Evolutionary conservation across 2,329 filamentous ascomycete genomes (phyloP), one percentile per base, ranked within the genome.

Genomic region (Aspergillus sclerotialis): DNA sequence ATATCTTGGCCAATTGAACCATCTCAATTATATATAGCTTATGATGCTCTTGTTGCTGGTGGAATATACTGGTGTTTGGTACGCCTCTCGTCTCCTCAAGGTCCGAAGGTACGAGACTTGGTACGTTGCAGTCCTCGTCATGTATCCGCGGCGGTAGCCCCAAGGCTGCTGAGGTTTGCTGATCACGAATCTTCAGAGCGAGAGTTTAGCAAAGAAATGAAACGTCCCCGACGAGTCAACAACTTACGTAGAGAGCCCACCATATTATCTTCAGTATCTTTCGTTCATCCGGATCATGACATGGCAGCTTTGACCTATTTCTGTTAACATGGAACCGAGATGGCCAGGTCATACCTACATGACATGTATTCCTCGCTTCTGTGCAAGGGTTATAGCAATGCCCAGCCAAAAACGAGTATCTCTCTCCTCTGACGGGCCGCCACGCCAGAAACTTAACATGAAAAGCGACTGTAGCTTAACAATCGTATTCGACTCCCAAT

Each of bases 391-490:
- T 16, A 73, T 72, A 0, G 70, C 71, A 5, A 67, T 65, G 0
- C 67, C 68, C 2, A 73, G 50, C 69, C 69, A 73, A 41, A 70
- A 71, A 16, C 68, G 45, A 9, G 66, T 64, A 46, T 73, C 68
- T 11, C 67, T 60, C n/a, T 70, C 65, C 32, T 69, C 64, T 0
- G 60, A 55, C 0, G 72, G 68, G 0, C 67, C 67, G 6, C 67
- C 69, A 12, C 72, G 58, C 72, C 72, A 76, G 39, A 73, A 76
- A 43, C 72, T 75, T 56, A 76, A 62, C 18, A 76, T 49, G 42
- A 76, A 75, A 2, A 76, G 44, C 1, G 68, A 62, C 45, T 74
- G 71, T 0, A 75, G 60, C 4, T 73, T 62, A 0, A 61, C 65
- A 0, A 72, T 57, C 27, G 69, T 69, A 26, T 74, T 66, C 11